Percentiles rank a stretch among this genome's conserved stretches.
phyloP scores from a whole-genome alignment of 2,329 filamentous ascomycete genomes.

The Epichloe coenophiala region DNA sequence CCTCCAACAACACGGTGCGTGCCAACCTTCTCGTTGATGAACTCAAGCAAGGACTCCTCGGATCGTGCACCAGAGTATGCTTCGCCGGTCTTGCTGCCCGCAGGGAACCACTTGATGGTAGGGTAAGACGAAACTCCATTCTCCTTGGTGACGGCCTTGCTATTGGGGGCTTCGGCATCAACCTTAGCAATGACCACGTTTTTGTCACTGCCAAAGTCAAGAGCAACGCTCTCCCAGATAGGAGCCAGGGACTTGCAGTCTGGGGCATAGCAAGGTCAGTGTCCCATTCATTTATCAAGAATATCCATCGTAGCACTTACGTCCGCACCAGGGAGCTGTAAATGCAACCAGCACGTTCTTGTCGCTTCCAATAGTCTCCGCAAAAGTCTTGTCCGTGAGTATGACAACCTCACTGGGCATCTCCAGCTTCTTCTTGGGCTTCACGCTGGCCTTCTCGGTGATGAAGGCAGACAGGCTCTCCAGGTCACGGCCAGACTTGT shows the following conservation, averaged over 20 bases:
- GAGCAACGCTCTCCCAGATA: constrained; percentile 75
- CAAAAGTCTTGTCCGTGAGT: constrained; percentile 70
- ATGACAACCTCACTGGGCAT: constrained; percentile 63
- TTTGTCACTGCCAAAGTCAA: constrained; percentile 64
- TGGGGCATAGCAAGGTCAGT: constrained; percentile 22
- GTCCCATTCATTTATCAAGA: background rate
- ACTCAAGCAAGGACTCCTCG: constrained; percentile 64
- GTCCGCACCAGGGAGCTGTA: constrained; percentile 96
- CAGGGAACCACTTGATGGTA: constrained; percentile 95
- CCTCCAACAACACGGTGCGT: constrained; percentile 76
- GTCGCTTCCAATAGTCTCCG: constrained; percentile 63
- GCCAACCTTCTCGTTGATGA: constrained; percentile 78
- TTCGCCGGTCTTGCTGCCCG: constrained; percentile 59
- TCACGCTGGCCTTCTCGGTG: constrained; percentile 72
- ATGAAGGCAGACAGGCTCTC: constrained; percentile 76
- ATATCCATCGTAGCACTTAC: constrained; percentile 44
- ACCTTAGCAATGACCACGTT: constrained; percentile 86
- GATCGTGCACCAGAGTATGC: constrained; percentile 63
- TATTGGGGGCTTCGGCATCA: constrained; percentile 78
- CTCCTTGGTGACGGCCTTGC: constrained; percentile 62
- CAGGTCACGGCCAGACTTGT: constrained; percentile 74
- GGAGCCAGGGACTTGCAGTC: constrained; percentile 96
- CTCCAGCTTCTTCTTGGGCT: constrained; percentile 62
- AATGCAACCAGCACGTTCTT: constrained; percentile 92
- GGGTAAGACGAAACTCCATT: constrained; percentile 80